phyloP scores from a whole-genome alignment of 495 filamentous ascomycete genomes.

The Aspergillus baeticus region DNA sequence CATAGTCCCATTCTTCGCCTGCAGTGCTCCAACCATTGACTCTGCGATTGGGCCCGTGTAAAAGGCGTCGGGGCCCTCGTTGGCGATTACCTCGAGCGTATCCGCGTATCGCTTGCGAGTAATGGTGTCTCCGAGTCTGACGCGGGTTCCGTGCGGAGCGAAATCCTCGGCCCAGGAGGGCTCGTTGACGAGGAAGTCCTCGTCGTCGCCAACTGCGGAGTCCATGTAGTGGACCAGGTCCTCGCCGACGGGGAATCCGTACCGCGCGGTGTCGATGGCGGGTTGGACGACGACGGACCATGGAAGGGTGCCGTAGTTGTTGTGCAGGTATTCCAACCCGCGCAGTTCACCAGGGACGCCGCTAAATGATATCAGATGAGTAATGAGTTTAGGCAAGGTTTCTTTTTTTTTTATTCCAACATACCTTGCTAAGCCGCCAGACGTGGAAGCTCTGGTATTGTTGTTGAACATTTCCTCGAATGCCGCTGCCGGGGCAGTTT shows the following conservation, averaged over 20 bases:
- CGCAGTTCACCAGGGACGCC: constrained; percentile 82
- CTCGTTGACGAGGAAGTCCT: constrained; percentile 68
- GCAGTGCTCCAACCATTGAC: constrained; percentile 65
- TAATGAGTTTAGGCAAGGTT: neutral
- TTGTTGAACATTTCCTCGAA: constrained; percentile 77
- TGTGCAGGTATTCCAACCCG: constrained; percentile 74
- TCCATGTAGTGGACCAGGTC: constrained; percentile 73
- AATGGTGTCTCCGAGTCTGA: constrained; percentile 71
- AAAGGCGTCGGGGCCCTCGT: constrained; percentile 68
- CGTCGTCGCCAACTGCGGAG: constrained; percentile 29
- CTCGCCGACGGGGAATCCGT: constrained; percentile 69
- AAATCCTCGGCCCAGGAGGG: constrained; percentile 84
- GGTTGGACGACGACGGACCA: constrained; percentile 72
- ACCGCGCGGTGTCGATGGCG: constrained; percentile 67
- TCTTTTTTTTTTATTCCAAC: too few relatives aligned
- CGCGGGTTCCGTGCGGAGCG: constrained; percentile 72
- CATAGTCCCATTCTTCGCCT: constrained; percentile 73
- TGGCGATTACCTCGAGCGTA: constrained; percentile 72
- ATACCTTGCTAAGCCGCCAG: constrained; percentile 66
- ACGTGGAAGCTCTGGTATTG: constrained; percentile 44
- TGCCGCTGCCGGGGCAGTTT: constrained; percentile 77
- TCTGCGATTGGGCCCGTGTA: constrained; percentile 74
- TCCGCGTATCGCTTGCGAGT: constrained; percentile 76
- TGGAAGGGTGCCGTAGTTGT: constrained; percentile 65
- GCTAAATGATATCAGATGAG: constrained; percentile 21